Conservation (phyloP, 129 eudicot genomes). For the Chrysanthemum seticuspe region DNA sequence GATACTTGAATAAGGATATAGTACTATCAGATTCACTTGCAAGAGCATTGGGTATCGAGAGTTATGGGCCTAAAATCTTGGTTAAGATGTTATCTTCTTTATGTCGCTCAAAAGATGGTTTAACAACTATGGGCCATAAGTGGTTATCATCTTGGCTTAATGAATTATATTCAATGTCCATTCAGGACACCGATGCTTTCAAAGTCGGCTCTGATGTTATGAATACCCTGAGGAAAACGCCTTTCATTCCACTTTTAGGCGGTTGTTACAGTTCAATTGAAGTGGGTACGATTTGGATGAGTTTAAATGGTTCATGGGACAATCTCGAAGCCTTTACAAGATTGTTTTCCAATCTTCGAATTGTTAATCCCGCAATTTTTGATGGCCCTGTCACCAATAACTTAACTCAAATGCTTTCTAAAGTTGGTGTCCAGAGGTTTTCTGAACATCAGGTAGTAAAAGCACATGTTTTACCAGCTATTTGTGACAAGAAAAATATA, state of each 20-base stretch:
- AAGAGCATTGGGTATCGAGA: conserved; percentile 67
- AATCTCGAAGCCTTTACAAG: conserved; percentile 45
- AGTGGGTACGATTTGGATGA: conserved; percentile 80
- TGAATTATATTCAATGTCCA: conserved; percentile 46
- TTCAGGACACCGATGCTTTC: conserved; percentile 22
- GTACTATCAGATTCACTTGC: conserved; percentile 69
- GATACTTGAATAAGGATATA: conserved; percentile 66
- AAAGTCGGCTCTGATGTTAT: conserved; percentile 47
- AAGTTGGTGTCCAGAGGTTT: conserved; percentile 69
- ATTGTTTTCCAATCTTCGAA: conserved; percentile 60
- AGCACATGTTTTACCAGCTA: conserved; percentile 64
- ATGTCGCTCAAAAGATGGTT: conserved; percentile 47
- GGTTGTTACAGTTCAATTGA: conserved; percentile 60
- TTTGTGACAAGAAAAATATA: conserved; percentile 42
- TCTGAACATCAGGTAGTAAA: conserved; percentile 77
- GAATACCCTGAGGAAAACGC: conserved; percentile 42
- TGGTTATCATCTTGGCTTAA: conserved; percentile 81
- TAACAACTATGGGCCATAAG: conserved; percentile 56
- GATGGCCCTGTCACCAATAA: conserved; percentile 36
- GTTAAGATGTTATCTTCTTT: conserved; percentile 57
- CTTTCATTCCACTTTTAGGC: conserved; percentile 80
- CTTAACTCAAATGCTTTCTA: conserved; percentile 52
- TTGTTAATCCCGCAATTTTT: conserved; percentile 62
- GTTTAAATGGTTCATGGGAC: conserved; percentile 35
- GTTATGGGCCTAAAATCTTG: conserved; percentile 69